These are phyloP conservation scores for Teratosphaeria pseudoeucalypti DNA, from an alignment of 2,329 filamentous ascomycete genomes.

Conservation along the genomic window DNA sequence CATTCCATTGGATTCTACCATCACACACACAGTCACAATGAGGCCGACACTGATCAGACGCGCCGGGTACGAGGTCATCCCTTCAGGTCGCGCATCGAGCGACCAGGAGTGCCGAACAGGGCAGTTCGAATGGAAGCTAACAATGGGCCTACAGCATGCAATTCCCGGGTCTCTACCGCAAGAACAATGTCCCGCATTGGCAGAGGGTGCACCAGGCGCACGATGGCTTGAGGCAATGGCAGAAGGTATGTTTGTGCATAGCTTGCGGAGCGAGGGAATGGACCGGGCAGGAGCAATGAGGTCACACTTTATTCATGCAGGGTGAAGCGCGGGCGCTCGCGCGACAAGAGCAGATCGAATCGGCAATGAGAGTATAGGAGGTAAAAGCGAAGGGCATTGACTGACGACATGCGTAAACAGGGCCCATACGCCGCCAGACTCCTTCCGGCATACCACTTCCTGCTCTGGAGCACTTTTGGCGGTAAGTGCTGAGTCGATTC, in stretches of 20 bases:
- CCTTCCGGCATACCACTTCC: slow-evolving; percentile 59
- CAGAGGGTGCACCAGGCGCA: slow-evolving; percentile 67
- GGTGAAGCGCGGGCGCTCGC: not conserved
- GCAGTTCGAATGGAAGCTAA: slow-evolving; percentile 3
- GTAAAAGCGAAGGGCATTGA: not conserved
- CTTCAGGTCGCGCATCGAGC: not conserved
- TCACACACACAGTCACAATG: slow-evolving; percentile 10
- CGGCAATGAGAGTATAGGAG: slow-evolving; percentile 8
- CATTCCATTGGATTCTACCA: not conserved
- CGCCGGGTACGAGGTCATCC: slow-evolving; percentile 29
- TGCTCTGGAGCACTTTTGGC: slow-evolving; percentile 28
- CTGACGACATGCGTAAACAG: slow-evolving; percentile 29
- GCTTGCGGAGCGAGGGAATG: no score
- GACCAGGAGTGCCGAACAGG: not conserved
- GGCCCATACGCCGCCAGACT: slow-evolving; percentile 54
- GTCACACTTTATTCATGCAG: not conserved
- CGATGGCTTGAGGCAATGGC: slow-evolving; percentile 63
- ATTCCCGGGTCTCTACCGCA: slow-evolving; percentile 49
- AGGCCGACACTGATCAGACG: slow-evolving; percentile 29
- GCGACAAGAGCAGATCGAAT: not conserved
- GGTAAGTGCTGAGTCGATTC: slow-evolving; percentile 38
- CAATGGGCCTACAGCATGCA: slow-evolving; percentile 3
- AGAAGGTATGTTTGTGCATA: slow-evolving; percentile 53
- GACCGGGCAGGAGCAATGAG: not conserved
- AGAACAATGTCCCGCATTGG: slow-evolving; percentile 65